These are phyloP conservation scores for Fusarium sp. DNA, from an alignment of 2,329 filamentous ascomycete species.

Conservation along the genomic window DNA sequence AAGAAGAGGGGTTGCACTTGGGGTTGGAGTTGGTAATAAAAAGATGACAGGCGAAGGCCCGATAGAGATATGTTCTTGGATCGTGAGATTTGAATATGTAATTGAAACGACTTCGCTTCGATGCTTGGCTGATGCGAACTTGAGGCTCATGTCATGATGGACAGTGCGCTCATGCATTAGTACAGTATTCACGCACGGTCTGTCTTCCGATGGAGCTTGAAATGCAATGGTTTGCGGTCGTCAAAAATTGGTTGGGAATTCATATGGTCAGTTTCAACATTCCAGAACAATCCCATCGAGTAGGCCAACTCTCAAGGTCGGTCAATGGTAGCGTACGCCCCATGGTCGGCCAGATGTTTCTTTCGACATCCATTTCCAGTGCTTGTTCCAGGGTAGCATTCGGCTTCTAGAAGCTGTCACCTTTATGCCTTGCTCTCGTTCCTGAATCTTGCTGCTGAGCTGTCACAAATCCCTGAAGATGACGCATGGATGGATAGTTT, in stretches of 20 bases:
- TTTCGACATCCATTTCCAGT: not conserved
- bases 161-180: constrained; percentile 18
- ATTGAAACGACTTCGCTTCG: constrained; percentile 18
- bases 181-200: constrained; percentile 29
- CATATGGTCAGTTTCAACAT: not conserved
- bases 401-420: not conserved
- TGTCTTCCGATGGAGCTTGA: not conserved
- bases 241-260: too few relatives aligned
- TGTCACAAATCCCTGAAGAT: not conserved
- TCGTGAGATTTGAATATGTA: constrained; percentile 10
- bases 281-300: not conserved
- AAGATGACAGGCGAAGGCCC: constrained; percentile 13
- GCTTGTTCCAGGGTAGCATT: not conserved
- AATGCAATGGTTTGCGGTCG: too few relatives aligned
- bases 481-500: constrained; percentile 8
- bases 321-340: not conserved
- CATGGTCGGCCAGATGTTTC: not conserved
- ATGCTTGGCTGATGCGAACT: not conserved
- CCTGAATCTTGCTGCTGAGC: not conserved
- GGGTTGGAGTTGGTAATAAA: constrained; percentile 24
- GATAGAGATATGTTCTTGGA: constrained; percentile 11
- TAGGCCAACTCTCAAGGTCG: accelerated
- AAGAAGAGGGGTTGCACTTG: constrained; percentile 20
- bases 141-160: constrained; percentile 7
- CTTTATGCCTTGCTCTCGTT: not conserved